A percentile compares a stretch with the other conserved stretches of the same genome.
These are phyloP conservation scores for Eremothecium sinecaudum DNA, from an alignment of 1,139 yeast species.

Conservation along the genomic window DNA sequence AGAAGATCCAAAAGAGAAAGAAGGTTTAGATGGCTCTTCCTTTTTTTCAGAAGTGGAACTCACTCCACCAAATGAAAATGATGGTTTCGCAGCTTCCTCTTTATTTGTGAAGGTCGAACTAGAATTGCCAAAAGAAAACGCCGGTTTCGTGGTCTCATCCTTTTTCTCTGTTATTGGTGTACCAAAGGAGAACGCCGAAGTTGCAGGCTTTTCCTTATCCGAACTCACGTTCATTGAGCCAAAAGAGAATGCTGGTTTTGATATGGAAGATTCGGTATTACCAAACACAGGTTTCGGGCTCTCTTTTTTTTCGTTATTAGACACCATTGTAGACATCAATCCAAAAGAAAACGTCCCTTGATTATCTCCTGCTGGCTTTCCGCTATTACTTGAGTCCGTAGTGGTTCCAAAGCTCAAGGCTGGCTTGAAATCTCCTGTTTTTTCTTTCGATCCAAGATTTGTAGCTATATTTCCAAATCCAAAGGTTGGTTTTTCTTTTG, in stretches of 20 bases:
- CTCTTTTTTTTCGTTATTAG: neutral
- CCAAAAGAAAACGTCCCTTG: constrained; percentile 1
- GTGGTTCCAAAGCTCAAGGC: constrained; percentile 21
- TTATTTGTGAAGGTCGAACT: constrained; percentile 11
- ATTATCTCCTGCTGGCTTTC: constrained; percentile 8
- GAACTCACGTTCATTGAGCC: constrained; percentile 14
- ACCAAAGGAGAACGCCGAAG: constrained; percentile 25
- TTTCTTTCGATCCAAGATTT: too few relatives aligned
- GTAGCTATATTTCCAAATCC: too few relatives aligned
- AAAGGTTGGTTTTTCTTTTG: neutral
- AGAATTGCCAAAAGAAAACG: constrained; percentile 25
- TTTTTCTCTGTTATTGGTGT: constrained; percentile 21
- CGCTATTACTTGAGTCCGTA: constrained; percentile 15
- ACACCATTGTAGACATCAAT: neutral
- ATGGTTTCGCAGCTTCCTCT: constrained; percentile 11
- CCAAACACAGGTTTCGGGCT: neutral
- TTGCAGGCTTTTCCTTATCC: constrained; percentile 12
- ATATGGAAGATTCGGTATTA: neutral
- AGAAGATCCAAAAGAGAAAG: constrained; percentile 22
- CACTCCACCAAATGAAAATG: constrained; percentile 25
- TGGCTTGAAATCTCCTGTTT: too few relatives aligned
- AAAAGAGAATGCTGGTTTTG: constrained; percentile 20
- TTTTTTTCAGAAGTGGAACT: constrained; percentile 9
- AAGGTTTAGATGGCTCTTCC: constrained; percentile 15
- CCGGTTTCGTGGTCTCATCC: constrained; percentile 16